A percentile compares a stretch with the other conserved stretches of the same genome.
These are phyloP conservation scores for Lasiosphaeria ovina DNA, from an alignment of 495 filamentous ascomycete genomes.

Conservation along the genomic window DNA sequence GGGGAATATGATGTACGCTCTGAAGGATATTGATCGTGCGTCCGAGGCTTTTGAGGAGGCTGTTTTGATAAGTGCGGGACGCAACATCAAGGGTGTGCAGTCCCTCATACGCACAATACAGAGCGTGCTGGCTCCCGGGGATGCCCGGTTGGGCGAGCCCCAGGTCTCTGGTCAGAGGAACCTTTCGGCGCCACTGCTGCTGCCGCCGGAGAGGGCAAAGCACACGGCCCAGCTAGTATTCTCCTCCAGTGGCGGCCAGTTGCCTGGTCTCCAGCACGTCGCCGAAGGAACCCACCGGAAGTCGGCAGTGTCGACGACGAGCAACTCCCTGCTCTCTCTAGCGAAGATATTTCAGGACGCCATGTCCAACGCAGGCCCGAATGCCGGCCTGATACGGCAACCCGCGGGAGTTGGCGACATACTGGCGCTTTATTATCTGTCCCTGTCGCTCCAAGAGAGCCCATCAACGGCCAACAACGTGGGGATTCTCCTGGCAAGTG, in stretches of 20 bases:
- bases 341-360: constrained; percentile 99
- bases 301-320: constrained; percentile 87
- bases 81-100: constrained; percentile 67
- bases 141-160: constrained; percentile 29
- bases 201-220: constrained; percentile 81
- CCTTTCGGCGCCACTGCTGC: constrained; percentile 55
- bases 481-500: constrained; percentile 89
- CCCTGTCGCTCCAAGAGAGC: constrained; percentile 89
- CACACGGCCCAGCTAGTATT: constrained; percentile 86
- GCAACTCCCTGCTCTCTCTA: constrained; percentile 90
- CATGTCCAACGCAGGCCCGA: constrained; percentile 75
- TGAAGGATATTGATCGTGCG: constrained; percentile 80
- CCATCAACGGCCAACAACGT: constrained; percentile 99
- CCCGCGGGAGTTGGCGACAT: constrained; percentile 87
- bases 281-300: constrained; percentile 69
- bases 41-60: constrained; percentile 94
- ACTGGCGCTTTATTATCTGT: constrained; percentile 92
- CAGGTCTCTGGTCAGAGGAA: constrained; percentile 18
- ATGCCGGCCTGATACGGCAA: constrained; percentile 55
- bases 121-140: constrained; percentile 57
- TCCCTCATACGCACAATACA: constrained; percentile 82
- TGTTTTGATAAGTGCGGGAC: constrained; percentile 81
- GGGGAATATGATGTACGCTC: constrained; percentile 94
- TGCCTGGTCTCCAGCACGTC: constrained; percentile 80
- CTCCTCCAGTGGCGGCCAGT: constrained; percentile 62